Conservation (phyloP, 495 filamentous ascomycete species). For the Xylaria venustula region DNA sequence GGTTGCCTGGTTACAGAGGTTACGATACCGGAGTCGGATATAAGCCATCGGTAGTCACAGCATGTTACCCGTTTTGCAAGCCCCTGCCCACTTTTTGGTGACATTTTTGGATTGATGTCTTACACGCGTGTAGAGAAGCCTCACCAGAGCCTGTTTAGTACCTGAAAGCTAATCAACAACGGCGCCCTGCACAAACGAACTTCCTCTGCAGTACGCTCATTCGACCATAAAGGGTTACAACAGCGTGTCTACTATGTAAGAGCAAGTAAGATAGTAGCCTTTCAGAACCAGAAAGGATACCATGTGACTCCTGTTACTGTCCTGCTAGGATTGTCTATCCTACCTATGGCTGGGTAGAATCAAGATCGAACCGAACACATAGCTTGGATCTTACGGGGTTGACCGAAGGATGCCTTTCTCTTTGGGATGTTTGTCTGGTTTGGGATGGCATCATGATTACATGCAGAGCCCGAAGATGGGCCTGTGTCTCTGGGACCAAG, state of each 20-base stretch:
- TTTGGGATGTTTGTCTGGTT: neutral
- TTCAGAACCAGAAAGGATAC: too few species aligned
- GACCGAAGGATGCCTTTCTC: constrained; percentile 7
- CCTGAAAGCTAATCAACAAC: constrained; percentile 3
- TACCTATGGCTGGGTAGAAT: too few species aligned
- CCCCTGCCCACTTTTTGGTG: neutral
- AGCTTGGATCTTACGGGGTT: neutral
- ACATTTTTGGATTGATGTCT: neutral
- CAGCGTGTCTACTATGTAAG: too few species aligned
- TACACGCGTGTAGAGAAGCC: neutral
- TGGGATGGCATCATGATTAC: neutral
- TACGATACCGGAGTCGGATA: neutral
- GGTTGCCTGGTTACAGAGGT: neutral
- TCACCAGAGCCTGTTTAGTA: neutral
- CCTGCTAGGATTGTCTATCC: too few species aligned
- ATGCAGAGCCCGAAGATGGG: constrained; percentile 3
- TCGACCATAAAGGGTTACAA: too few species aligned
- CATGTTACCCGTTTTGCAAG: neutral
- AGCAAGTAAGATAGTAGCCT: too few species aligned
- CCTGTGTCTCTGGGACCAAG: neutral
- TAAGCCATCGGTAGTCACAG: constrained; percentile 6
- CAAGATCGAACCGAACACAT: too few species aligned
- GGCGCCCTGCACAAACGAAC: neutral
- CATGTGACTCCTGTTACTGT: too few species aligned
- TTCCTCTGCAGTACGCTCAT: neutral